Evolutionary conservation across 78 protist genomes (phyloP), one percentile per base, ranked within the genome.

Genomic region (Anaeramoeba flamelloides): DNA sequence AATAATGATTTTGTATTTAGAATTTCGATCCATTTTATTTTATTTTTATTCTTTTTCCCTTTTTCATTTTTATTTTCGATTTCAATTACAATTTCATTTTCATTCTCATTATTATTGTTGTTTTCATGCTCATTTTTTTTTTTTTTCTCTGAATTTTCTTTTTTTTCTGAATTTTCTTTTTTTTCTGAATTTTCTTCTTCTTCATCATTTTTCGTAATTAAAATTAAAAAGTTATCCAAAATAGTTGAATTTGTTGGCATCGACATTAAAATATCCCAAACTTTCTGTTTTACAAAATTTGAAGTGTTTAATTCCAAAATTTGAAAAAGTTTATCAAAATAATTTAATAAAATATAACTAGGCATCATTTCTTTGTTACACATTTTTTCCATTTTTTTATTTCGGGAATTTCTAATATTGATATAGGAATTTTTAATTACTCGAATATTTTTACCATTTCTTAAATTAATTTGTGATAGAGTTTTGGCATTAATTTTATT

Each of bases 221-320:
- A n/a, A n/a, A n/a, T n/a, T n/a, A n/a, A n/a, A n/a, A n/a, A n/a
- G n/a, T n/a, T n/a, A n/a, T n/a, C n/a, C n/a, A n/a, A n/a, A n/a
- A n/a, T n/a, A n/a, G n/a, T n/a, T n/a, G n/a, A 8, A 53, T 53
- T 53, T 53, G 69, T 53, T 53, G 69, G 69, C 69, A 53, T 53
- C 17, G 8, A 17, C 69, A 53, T 26, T 26, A 53, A 26, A 8
- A 53, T 8, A 26, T 53, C 17, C 69, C 69, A 53, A 53, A 53
- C 17, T 53, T 53, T 53, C 8, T 53, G 8, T 17, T 8, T 26
- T 53, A 17, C 69, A 53, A 26, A 26, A 26, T 53, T 53, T 8
- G 34, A 26, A 53, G 17, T 53, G 17, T 53, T 53, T 26, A 53
- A n/a, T n/a, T n/a, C n/a, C n/a, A n/a, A 17, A 8, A 53, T 26